A percentile compares a stretch with the other conserved stretches of the same genome.
Evolutionary conservation across 2,329 filamentous ascomycete genomes (phyloP).

Genomic region (Cylindrodendrum hubeiense): DNA sequence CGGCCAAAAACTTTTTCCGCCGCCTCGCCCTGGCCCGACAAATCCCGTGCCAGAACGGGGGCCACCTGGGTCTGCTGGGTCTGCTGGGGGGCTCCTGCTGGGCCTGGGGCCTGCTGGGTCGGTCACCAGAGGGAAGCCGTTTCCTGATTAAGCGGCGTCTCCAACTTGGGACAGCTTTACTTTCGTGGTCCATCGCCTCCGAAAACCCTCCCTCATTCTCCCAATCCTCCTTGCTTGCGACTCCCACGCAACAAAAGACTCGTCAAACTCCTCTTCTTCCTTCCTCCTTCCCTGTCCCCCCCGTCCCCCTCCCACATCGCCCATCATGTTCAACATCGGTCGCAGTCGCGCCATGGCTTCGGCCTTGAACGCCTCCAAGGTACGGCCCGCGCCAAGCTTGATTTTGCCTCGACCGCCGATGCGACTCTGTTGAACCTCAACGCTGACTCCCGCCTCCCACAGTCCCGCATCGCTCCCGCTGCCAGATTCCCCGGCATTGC

Average conservation of each 20-base stretch:
- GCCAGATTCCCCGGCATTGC: slow-evolving; percentile 73
- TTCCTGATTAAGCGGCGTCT: slow-evolving; percentile 12
- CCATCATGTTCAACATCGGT: slow-evolving; percentile 88
- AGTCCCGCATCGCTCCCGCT: slow-evolving; percentile 56
- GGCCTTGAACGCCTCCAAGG: slow-evolving; percentile 83
- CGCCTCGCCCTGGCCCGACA: slow-evolving; percentile 36
- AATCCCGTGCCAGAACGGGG: slow-evolving; percentile 42
- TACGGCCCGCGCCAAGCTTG: slow-evolving; percentile 56
- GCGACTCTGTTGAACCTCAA: not conserved
- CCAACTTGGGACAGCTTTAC: slow-evolving; percentile 29
- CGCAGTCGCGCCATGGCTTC: slow-evolving; percentile 85
- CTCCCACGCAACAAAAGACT: slow-evolving; percentile 27
- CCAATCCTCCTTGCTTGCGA: slow-evolving; percentile 2
- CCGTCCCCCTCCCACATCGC: slow-evolving; percentile 16
- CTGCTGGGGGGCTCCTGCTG: not conserved
- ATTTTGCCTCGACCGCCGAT: slow-evolving; percentile 31
- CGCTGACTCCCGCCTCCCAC: slow-evolving; percentile 28
- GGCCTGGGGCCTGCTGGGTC: slow-evolving; percentile 7
- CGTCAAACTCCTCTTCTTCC: slow-evolving; percentile 34
- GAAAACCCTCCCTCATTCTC: slow-evolving; percentile 18
- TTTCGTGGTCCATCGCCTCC: slow-evolving; percentile 25
- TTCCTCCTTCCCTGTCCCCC: slow-evolving; percentile 26
- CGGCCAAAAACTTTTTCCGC: slow-evolving; percentile 41
- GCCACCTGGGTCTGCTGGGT: slow-evolving; percentile 22
- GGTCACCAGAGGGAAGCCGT: not conserved